Conservation (phyloP, 768 basidiomycete genomes). For the Agrocybe chaxingu region DNA sequence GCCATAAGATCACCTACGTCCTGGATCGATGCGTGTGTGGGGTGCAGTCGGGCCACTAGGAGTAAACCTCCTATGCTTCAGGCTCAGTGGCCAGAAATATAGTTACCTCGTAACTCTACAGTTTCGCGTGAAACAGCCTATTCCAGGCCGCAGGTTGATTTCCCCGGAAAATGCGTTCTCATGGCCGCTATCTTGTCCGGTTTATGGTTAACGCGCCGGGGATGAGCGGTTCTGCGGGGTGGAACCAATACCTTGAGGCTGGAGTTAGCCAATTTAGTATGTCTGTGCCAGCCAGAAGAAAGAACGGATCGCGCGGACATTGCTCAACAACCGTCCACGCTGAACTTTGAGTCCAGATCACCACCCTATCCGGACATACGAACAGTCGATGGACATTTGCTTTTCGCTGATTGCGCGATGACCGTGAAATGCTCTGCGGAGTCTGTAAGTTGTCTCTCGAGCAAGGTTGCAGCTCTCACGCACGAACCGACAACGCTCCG, state of each 20-base stretch:
- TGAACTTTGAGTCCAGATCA: background rate
- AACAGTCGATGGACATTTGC: background rate
- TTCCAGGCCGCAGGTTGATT: no score
- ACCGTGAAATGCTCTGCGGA: background rate
- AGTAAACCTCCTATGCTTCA: no score
- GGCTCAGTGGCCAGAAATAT: no score
- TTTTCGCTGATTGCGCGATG: background rate
- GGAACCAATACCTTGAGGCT: background rate
- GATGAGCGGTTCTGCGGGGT: background rate
- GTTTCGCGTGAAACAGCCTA: no score
- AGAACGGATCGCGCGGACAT: no score
- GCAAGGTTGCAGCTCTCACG: background rate
- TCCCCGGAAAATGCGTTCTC: no score
- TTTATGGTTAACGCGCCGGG: no score
- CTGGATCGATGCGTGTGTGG: no score
- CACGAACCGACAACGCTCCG: conserved; percentile 15
- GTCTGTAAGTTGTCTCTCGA: background rate
- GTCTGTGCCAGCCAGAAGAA: background rate
- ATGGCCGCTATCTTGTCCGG: no score
- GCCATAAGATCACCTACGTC: no score
- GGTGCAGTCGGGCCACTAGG: no score
- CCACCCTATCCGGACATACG: background rate
- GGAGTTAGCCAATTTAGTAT: background rate
- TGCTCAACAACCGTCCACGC: background rate
- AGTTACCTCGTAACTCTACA: no score